These are phyloP conservation scores for Claviceps monticola DNA, from an alignment of 2,329 filamentous ascomycete species.

Conservation along the genomic window DNA sequence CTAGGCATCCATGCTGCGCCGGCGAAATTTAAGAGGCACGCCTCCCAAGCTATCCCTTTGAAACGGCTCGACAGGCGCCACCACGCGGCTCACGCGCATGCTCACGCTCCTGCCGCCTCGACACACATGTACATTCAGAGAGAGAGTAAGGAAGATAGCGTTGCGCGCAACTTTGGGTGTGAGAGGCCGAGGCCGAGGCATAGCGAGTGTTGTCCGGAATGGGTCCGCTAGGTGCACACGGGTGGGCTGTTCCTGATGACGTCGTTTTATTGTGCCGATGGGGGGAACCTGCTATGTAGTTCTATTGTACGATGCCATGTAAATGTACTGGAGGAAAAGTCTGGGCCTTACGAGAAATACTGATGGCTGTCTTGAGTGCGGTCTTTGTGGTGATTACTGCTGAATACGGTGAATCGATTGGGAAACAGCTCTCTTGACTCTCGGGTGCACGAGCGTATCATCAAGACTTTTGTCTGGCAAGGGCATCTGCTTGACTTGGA, in stretches of 20 bases:
- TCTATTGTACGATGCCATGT: no score
- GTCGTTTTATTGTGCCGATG: no score
- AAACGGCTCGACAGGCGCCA: constrained; percentile 1
- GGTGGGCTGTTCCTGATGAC: neutral
- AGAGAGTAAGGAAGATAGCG: neutral
- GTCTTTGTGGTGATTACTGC: no score
- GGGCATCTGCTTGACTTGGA: no score
- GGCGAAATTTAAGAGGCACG: neutral
- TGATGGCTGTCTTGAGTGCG: no score
- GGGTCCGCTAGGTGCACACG: constrained; percentile 2
- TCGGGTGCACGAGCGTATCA: no score
- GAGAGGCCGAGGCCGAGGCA: neutral
- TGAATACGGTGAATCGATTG: no score
- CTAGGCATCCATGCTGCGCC: constrained; percentile 5
- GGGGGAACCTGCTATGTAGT: no score
- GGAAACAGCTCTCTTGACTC: no score
- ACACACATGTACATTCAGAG: neutral
- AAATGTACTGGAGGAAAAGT: no score
- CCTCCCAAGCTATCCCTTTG: constrained; percentile 1
- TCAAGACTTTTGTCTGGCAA: no score
- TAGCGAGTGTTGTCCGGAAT: constrained; percentile 4
- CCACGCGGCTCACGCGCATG: neutral
- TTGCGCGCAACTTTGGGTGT: neutral
- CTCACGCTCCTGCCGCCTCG: neutral
- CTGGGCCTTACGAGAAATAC: no score